phyloP scores from a whole-genome alignment of 192 early-diverging fungal species.

The Backusella circina region DNA sequence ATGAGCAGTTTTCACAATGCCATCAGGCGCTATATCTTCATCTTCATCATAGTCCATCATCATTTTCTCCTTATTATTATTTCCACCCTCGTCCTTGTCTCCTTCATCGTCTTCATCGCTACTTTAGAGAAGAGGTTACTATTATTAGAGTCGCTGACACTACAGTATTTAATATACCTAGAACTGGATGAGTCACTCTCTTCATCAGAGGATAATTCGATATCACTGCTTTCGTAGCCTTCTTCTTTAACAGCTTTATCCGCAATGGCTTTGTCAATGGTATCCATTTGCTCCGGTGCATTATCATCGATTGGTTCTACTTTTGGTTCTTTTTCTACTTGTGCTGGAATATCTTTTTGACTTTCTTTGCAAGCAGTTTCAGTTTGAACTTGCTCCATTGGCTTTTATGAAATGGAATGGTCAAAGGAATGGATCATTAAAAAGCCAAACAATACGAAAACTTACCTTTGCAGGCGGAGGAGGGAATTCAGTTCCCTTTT shows the following conservation, averaged over 20 bases:
- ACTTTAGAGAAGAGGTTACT: background rate
- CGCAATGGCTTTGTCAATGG: slow-evolving; percentile 34
- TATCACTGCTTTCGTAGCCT: slow-evolving; percentile 45
- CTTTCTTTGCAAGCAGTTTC: background rate
- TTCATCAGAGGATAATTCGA: slow-evolving; percentile 37
- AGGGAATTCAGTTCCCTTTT: background rate
- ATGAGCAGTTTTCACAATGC: slow-evolving; percentile 48
- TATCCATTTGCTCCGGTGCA: slow-evolving; percentile 11
- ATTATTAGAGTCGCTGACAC: background rate
- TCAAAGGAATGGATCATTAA: background rate
- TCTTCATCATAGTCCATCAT: slow-evolving; percentile 25
- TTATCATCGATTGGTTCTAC: background rate
- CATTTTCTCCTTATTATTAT: background rate
- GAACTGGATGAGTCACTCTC: background rate
- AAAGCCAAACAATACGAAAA: background rate
- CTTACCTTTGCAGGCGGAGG: background rate
- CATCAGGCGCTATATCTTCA: slow-evolving; percentile 18
- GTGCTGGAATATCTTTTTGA: background rate
- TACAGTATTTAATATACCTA: background rate
- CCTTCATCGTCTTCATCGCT: slow-evolving; percentile 6
- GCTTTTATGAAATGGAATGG: background rate
- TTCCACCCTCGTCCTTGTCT: background rate
- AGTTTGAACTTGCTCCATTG: background rate
- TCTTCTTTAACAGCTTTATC: slow-evolving; percentile 17
- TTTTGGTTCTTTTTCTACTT: background rate